These are phyloP conservation scores for Bacterosira constricta DNA, from an alignment of 108 stramenopile species.

Conservation along the genomic window DNA sequence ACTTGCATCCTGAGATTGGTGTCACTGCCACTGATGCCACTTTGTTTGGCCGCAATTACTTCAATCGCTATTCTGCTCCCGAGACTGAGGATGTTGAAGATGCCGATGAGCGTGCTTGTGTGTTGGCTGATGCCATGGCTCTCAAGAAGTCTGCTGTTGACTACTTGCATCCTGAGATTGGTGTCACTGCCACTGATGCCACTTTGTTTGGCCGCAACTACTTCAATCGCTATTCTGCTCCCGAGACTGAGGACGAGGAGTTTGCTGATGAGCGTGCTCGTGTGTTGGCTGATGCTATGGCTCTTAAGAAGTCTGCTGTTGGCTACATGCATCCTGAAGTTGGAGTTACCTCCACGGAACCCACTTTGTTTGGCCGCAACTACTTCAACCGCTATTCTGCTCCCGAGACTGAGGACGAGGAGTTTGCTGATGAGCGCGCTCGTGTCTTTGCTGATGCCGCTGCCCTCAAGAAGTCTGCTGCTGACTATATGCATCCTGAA, in stretches of 20 bases:
- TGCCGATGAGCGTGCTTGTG: conserved; percentile 48
- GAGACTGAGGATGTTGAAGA: conserved; percentile 24
- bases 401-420: conserved; percentile 5
- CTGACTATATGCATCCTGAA: conserved; percentile 49
- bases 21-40: conserved; percentile 22
- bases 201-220: conserved; percentile 59
- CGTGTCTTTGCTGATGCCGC: not conserved
- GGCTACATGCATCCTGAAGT: conserved; percentile 52
- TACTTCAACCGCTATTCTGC: conserved; percentile 24
- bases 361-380: conserved; percentile 50
- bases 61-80: not conserved
- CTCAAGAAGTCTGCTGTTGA: conserved; percentile 61
- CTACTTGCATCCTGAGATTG: conserved; percentile 66
- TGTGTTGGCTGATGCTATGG: conserved; percentile 49
- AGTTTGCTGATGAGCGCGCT: not conserved
- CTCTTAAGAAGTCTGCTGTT: conserved; percentile 47
- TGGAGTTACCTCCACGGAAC: conserved; percentile 29
- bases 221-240: conserved; percentile 68
- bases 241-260: conserved; percentile 29
- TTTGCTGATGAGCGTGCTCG: conserved; percentile 46
- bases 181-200: conserved; percentile 46
- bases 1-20: conserved; percentile 50
- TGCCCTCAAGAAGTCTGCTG: conserved; percentile 46
- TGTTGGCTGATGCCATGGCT: conserved; percentile 52
- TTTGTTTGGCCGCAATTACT: conserved; percentile 58